A percentile compares a stretch with the other conserved stretches of the same genome.
phyloP scores from a whole-genome alignment of 2,329 filamentous ascomycete species.

The Fonsecaea pedrosoi region DNA sequence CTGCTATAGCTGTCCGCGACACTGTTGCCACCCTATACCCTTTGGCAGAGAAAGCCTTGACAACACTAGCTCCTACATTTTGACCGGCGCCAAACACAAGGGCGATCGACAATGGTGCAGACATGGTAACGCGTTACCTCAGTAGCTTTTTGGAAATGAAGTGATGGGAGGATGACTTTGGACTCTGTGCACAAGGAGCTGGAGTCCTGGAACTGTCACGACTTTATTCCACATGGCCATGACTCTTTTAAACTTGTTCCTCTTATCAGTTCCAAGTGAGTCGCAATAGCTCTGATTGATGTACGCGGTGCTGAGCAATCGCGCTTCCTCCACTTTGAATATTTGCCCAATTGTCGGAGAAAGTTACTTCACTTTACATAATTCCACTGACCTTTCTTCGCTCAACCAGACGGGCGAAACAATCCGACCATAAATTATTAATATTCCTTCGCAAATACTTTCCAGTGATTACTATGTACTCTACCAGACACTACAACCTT shows the following conservation, averaged over 20 bases:
- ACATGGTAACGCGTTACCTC: background rate
- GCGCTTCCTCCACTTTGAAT: constrained; percentile 21
- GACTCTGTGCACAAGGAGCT: background rate
- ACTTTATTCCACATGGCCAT: background rate
- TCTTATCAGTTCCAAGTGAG: background rate
- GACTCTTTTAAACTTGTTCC: background rate
- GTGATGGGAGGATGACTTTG: background rate
- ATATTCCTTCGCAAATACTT: constrained; percentile 31
- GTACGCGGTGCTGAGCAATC: background rate
- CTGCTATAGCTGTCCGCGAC: constrained; percentile 3
- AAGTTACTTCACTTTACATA: constrained; percentile 36
- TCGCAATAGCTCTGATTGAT: background rate
- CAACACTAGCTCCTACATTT: constrained; percentile 22
- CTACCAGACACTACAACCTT: constrained; percentile 12
- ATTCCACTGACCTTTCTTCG: constrained; percentile 12
- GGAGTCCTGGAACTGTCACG: background rate
- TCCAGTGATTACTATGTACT: constrained; percentile 29
- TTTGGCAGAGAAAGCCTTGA: constrained; percentile 24
- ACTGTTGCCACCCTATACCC: constrained; percentile 33
- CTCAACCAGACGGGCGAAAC: constrained; percentile 18
- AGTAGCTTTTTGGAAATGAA: background rate
- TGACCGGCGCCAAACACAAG: constrained; percentile 45
- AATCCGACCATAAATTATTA: constrained; percentile 23
- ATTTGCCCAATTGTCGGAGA: constrained; percentile 29
- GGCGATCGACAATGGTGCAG: constrained; percentile 17